These are phyloP conservation scores for Chaetothyriales sp. DNA, from an alignment of 2,329 filamentous ascomycete species.

Conservation along the genomic window DNA sequence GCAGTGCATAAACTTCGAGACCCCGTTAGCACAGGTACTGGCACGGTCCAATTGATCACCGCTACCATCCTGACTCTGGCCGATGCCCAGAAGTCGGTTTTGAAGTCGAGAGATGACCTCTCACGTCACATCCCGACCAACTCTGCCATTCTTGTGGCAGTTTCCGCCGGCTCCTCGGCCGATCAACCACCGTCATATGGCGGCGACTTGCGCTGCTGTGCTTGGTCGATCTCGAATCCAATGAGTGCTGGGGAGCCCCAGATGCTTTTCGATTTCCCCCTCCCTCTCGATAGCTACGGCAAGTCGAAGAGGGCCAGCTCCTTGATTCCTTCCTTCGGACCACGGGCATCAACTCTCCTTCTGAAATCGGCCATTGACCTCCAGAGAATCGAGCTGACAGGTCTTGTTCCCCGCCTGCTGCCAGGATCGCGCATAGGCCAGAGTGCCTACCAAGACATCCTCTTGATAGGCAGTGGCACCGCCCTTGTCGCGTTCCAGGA, in stretches of 20 bases:
- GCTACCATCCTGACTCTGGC: slow-evolving; percentile 10
- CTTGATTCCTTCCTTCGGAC: slow-evolving; percentile 4
- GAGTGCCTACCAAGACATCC: slow-evolving; percentile 4
- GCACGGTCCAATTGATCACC: slow-evolving; percentile 10
- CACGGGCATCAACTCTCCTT: slow-evolving; percentile 6
- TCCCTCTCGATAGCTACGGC: slow-evolving; percentile 5
- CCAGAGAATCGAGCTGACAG: slow-evolving; percentile 30
- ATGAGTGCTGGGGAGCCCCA: neutral
- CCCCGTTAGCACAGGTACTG: slow-evolving; percentile 4
- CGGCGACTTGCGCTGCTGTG: neutral
- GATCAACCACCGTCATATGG: neutral
- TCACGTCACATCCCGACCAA: slow-evolving; percentile 25
- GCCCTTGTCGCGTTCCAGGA: slow-evolving; percentile 30
- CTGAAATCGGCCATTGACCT: slow-evolving; percentile 12
- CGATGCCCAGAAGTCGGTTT: slow-evolving; percentile 17
- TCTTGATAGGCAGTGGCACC: slow-evolving; percentile 8
- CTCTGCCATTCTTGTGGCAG: slow-evolving; percentile 21
- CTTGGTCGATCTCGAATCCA: neutral
- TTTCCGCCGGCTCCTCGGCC: neutral
- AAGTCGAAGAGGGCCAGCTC: slow-evolving; percentile 15
- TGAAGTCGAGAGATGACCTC: slow-evolving; percentile 19
- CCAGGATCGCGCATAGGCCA: slow-evolving; percentile 4
- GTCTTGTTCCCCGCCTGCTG: slow-evolving; percentile 5
- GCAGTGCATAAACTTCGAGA: slow-evolving; percentile 16
- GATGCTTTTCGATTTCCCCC: slow-evolving; percentile 25